These are phyloP conservation scores for Xylaria grammica DNA, from an alignment of 495 filamentous ascomycete genomes.

Conservation along the genomic window DNA sequence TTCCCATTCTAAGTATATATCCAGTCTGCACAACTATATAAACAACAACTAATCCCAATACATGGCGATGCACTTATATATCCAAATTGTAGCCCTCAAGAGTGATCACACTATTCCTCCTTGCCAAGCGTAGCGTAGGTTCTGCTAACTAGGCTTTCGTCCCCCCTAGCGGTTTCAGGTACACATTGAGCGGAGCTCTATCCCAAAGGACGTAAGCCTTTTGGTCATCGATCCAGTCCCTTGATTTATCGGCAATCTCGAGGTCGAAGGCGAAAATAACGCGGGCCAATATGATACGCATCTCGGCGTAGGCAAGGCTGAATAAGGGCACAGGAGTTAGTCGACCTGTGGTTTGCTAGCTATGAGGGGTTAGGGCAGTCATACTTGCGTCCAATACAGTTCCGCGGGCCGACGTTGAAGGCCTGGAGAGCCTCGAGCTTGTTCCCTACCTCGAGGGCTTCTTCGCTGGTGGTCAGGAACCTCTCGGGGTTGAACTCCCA, in stretches of 20 bases:
- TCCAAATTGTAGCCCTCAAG: background rate
- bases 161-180: slow-evolving; percentile 26
- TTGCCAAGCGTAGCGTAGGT: background rate
- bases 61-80: no score
- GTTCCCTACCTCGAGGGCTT: slow-evolving; percentile 33
- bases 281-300: slow-evolving; percentile 48
- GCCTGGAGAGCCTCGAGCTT: slow-evolving; percentile 43
- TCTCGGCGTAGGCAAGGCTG: slow-evolving; percentile 46
- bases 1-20: no score
- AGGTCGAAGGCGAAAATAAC: slow-evolving; percentile 49
- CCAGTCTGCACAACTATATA: no score
- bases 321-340: background rate
- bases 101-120: background rate
- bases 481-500: slow-evolving; percentile 45
- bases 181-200: slow-evolving; percentile 30
- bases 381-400: slow-evolving; percentile 51
- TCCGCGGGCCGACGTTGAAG: slow-evolving; percentile 43
- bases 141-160: slow-evolving; percentile 17
- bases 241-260: slow-evolving; percentile 30
- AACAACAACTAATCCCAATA: no score
- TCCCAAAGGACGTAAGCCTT: slow-evolving; percentile 37
- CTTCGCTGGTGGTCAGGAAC: slow-evolving; percentile 37
- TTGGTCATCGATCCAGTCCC: slow-evolving; percentile 40
- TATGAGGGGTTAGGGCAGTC: slow-evolving; percentile 5
- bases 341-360: background rate